Conservation (phyloP, 805 yeast species). For the Ogataea naganishii region DNA sequence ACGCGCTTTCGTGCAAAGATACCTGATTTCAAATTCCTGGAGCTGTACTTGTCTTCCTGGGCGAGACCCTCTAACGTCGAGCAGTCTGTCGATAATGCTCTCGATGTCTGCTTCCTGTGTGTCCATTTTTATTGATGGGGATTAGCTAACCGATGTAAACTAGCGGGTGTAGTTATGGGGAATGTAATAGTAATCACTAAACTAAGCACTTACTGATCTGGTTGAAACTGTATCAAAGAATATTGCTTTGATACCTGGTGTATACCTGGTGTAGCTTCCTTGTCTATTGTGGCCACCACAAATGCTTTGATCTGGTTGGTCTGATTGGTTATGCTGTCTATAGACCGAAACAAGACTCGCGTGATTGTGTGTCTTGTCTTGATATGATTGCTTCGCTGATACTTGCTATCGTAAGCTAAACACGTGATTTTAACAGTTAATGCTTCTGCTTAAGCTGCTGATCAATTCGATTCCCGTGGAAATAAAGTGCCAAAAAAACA, state of each 20-base stretch:
- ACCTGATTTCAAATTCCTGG: conserved; percentile 90
- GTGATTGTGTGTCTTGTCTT: too few species aligned
- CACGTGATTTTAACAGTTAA: conserved; percentile 30
- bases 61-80: conserved; percentile 96
- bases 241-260: too few species aligned
- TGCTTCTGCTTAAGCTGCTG: conserved; percentile 14
- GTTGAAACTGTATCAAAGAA: too few species aligned
- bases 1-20: conserved; percentile 93
- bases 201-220: conserved; percentile 2
- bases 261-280: too few species aligned
- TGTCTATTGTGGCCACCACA: too few species aligned
- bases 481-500: too few species aligned
- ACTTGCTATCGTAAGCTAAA: conserved; percentile 35
- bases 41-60: conserved; percentile 96
- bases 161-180: too few species aligned
- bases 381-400: conserved; percentile 34
- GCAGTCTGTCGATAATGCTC: conserved; percentile 90
- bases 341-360: too few species aligned
- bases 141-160: conserved; percentile 3
- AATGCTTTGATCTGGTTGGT: too few species aligned
- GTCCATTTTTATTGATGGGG: conserved; percentile 17
- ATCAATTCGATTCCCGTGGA: too few species aligned
- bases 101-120: conserved; percentile 83
- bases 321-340: too few species aligned
- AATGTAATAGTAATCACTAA: too few species aligned